phyloP scores from a whole-genome alignment of 2,329 filamentous ascomycete species.

The Exophiala sp. region DNA sequence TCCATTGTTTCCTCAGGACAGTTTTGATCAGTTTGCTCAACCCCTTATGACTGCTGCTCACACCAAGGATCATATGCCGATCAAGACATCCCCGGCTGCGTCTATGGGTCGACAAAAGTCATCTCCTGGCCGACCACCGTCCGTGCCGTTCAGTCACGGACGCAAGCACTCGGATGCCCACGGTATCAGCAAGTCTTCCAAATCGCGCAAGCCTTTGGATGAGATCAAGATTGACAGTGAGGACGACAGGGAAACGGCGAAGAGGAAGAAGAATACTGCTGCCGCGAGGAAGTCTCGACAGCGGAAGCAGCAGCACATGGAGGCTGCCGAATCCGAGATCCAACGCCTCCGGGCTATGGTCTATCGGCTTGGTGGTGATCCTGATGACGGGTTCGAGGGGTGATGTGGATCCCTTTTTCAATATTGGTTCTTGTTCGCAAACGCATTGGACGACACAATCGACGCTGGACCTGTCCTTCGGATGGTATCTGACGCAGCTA shows the following conservation, averaged over 20 bases:
- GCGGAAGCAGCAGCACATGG: constrained; percentile 71
- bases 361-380: constrained; percentile 25
- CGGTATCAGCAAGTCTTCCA: constrained; percentile 59
- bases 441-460: constrained; percentile 18
- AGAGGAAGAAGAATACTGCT: constrained; percentile 84
- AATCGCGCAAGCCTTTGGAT: constrained; percentile 73
- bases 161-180: constrained; percentile 63
- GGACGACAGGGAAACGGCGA: constrained; percentile 70
- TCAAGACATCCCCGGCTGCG: constrained; percentile 4
- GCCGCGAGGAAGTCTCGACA: constrained; percentile 84
- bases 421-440: constrained; percentile 1
- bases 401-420: neutral
- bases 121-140: constrained; percentile 37
- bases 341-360: constrained; percentile 25
- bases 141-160: constrained; percentile 39
- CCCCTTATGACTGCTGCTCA: constrained; percentile 32
- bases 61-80: constrained; percentile 1
- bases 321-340: constrained; percentile 58
- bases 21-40: constrained; percentile 27
- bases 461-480: constrained; percentile 15
- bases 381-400: constrained; percentile 15
- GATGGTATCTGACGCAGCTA: constrained; percentile 18
- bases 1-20: constrained; percentile 27
- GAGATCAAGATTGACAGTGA: constrained; percentile 69
- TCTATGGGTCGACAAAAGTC: constrained; percentile 31